Percentiles rank a stretch among this genome's conserved stretches.
phyloP scores from a whole-genome alignment of 169 alveolate genomes.

The Cryptosporidium viatorum region DNA sequence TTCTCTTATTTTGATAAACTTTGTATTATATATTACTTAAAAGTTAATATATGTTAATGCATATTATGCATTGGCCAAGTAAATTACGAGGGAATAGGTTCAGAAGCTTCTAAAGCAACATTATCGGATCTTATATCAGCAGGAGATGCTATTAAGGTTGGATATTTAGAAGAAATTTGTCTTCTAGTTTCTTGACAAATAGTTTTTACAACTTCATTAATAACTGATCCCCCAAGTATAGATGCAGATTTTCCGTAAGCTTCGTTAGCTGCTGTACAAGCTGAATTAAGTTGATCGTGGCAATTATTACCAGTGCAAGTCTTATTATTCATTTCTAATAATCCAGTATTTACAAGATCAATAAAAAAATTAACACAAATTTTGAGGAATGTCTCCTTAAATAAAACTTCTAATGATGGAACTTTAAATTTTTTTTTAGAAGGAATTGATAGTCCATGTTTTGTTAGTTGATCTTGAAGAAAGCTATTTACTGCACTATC shows the following conservation, averaged over 20 bases:
- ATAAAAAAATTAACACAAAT: conserved; percentile 45
- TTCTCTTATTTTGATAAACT: background rate
- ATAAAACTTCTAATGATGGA: conserved; percentile 29
- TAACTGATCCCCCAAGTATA: background rate
- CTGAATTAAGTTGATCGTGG: conserved; percentile 28
- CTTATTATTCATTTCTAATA: background rate
- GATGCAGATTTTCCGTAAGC: conserved; percentile 47
- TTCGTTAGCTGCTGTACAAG: background rate
- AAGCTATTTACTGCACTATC: background rate
- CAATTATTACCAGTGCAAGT: conserved; percentile 28
- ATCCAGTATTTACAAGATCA: conserved; percentile 3
- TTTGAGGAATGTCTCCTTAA: conserved; percentile 36
- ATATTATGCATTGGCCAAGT: no score
- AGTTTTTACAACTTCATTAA: conserved; percentile 2
- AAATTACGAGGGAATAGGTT: conserved; percentile 41
- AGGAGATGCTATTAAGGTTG: conserved; percentile 21
- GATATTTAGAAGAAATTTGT: conserved; percentile 30
- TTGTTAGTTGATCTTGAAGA: background rate
- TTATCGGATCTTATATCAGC: conserved; percentile 62
- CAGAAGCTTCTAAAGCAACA: conserved; percentile 12
- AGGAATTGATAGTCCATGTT: conserved; percentile 30
- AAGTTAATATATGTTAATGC: background rate
- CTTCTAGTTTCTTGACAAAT: conserved; percentile 67
- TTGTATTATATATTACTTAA: background rate
- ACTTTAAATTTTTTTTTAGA: background rate